Evolutionary conservation across 768 basidiomycete genomes (phyloP), one percentile per base, ranked within the genome.

Genomic region (Mycena filopes): DNA sequence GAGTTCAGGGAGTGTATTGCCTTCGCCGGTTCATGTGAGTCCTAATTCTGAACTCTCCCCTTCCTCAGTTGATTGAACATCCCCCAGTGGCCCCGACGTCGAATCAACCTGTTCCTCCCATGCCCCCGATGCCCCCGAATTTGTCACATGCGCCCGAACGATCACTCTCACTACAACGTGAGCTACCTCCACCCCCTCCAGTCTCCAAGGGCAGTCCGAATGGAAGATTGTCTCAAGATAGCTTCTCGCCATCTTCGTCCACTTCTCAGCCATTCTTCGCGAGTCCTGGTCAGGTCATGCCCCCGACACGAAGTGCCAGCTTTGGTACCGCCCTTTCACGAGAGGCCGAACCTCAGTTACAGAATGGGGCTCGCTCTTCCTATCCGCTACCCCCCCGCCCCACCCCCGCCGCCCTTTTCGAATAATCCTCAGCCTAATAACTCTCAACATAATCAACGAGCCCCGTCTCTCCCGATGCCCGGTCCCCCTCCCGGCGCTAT

Each of bases 1-100:
- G 91, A 93, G 72, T 87, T 99, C 74, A 83, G 81, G 47, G 95
- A 95, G 33, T 96, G 94, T 72, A 92, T 95, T 64, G 89, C 90
- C 41, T 94, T 95, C 75, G 92, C 94, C 31, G 80, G 83, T 28
- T 83, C 84, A 36, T 75, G 95, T 96, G 73, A 76, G 94, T 82
- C n/a, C 54, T 29, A 40, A 18, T 66, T 48, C 26, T 31, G 36
- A 33, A 36, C 40, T 40, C 25, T 26, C 10, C 25, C 42, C 42
- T 68, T 33, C 38, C 1, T n/a, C 21, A 36, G 50, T 55, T 42
- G 57, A 70, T 26, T 55, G 61, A n/a, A 40, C 42, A 29, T 60
- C 11, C 40, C 33, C 8, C 47, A 90, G 89, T 89, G 53, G 81
- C 87, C 36, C 86, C 85, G 31, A 80, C 82, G 21, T 81, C 86